A percentile compares a stretch with the other conserved stretches of the same genome.
Conservation (phyloP, 495 filamentous ascomycete species). For the Penicillium longicatenatum region DNA sequence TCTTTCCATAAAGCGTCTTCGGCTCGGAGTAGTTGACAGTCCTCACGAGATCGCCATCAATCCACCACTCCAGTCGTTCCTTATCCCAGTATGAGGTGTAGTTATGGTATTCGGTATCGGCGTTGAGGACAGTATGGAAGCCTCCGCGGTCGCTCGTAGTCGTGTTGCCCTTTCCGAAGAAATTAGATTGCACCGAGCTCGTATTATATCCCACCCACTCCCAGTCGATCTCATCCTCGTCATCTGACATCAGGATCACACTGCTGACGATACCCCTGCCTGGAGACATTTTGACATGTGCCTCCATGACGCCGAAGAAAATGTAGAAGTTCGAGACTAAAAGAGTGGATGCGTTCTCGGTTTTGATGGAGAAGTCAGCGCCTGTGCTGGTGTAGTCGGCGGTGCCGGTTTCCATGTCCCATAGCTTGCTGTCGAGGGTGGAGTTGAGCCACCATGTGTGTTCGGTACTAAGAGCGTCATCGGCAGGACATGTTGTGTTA, state of each 20-base stretch:
- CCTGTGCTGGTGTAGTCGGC: constrained; percentile 61
- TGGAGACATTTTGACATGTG: constrained; percentile 63
- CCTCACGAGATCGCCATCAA: constrained; percentile 68
- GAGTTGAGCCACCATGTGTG: constrained; percentile 77
- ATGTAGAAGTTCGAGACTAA: constrained; percentile 70
- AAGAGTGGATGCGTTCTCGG: constrained; percentile 52
- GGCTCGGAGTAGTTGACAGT: constrained; percentile 53
- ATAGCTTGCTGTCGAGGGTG: constrained; percentile 58
- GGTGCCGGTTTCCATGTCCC: constrained; percentile 63
- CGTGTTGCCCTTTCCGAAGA: constrained; percentile 83
- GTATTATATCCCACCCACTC: constrained; percentile 51
- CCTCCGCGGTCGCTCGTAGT: constrained; percentile 64
- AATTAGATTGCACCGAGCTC: constrained; percentile 74
- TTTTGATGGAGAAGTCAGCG: constrained; percentile 64
- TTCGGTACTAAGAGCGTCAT: constrained; percentile 77
- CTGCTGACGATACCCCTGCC: constrained; percentile 76
- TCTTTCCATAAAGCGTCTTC: constrained; percentile 43
- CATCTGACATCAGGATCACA: constrained; percentile 77
- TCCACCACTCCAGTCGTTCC: constrained; percentile 70
- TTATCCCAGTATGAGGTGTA: constrained; percentile 84
- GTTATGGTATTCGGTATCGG: constrained; percentile 65
- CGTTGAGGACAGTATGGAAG: constrained; percentile 50
- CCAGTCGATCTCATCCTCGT: constrained; percentile 88
- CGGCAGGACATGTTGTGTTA: constrained; percentile 63
- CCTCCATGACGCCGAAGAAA: constrained; percentile 71